Evolutionary conservation across 2,329 filamentous ascomycete genomes (phyloP), one percentile per base, ranked within the genome.

Genomic region (Aureobasidium sp.): DNA sequence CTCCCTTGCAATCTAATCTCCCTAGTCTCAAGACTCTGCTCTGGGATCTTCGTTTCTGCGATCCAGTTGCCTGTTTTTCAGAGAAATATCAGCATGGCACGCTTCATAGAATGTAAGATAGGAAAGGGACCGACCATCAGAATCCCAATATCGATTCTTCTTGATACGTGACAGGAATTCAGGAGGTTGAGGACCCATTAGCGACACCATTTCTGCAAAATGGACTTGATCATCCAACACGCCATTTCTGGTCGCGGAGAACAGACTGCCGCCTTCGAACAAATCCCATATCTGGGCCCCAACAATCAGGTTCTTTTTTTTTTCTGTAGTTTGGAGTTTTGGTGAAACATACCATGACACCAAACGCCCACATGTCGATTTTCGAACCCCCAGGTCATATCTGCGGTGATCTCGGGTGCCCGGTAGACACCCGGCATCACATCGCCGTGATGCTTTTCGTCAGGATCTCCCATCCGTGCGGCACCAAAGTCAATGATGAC

Each of bases 61-160:
- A 60, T 59, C 64, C 65, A 69, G 4, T 57, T 58, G 3, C 62
- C 65, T 66, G 16, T 55, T 25, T 19, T 6, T 21, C 17, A 40
- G 27, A 11, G 21, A 24, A 40, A 5, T 21, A 6, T 11, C n/a
- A n/a, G n/a, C n/a, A n/a, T n/a, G n/a, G n/a, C 37, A 40, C n/a
- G 17, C 6, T 2, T 2, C 34, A 25, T n/a, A n/a, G 16, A n/a
- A 51, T 17, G n/a, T 35, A n/a, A n/a, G n/a, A n/a, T n/a, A n/a
- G n/a, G n/a, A n/a, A 12, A 35, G 8, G 32, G 6, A 25, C 53
- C 41, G 16, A 55, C 53, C 53, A 21, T 45, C 8, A 3, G 38
- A 19, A 27, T 52, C 45, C 16, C 27, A 52, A 21, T 41, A 51
- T 3, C 17, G 29, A 16, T 21, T 29, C 12, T 40, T 24, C n/a